Conservation (phyloP, 1,139 yeast genomes). For the Yamadazyma membranifaciens region DNA sequence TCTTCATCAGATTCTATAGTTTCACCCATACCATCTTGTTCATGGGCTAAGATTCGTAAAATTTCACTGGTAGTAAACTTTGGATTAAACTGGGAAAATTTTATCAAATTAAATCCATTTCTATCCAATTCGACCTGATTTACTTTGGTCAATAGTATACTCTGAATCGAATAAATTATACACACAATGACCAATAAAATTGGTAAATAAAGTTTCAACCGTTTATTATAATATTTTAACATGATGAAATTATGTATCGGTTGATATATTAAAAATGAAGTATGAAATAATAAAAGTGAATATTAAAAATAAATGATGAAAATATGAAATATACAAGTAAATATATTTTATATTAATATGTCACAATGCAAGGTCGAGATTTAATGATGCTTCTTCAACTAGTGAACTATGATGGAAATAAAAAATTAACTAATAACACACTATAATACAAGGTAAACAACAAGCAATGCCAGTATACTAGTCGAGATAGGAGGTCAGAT, state of each 20-base stretch:
- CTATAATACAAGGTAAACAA: too few species aligned
- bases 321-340: too few species aligned
- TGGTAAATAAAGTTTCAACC: slow-evolving; percentile 19
- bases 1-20: neutral
- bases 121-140: slow-evolving; percentile 24
- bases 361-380: too few species aligned
- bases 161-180: slow-evolving; percentile 15
- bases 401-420: too few species aligned
- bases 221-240: slow-evolving; percentile 21
- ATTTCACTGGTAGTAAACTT: slow-evolving; percentile 23
- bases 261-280: too few species aligned
- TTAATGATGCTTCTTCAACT: too few species aligned
- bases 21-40: neutral
- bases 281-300: too few species aligned
- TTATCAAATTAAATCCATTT: slow-evolving; percentile 24
- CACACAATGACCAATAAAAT: slow-evolving; percentile 16
- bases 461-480: too few species aligned
- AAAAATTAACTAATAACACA: too few species aligned
- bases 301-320: too few species aligned
- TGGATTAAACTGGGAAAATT: slow-evolving; percentile 28
- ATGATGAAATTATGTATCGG: slow-evolving; percentile 11
- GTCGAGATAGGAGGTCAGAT: too few species aligned
- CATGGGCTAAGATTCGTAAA: slow-evolving; percentile 15
- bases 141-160: slow-evolving; percentile 16
- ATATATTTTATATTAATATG: too few species aligned